A percentile compares a stretch with the other conserved stretches of the same genome.
Evolutionary conservation across 768 basidiomycete genomes (phyloP).

Genomic region (Pleurotus salmoneostramineus): DNA sequence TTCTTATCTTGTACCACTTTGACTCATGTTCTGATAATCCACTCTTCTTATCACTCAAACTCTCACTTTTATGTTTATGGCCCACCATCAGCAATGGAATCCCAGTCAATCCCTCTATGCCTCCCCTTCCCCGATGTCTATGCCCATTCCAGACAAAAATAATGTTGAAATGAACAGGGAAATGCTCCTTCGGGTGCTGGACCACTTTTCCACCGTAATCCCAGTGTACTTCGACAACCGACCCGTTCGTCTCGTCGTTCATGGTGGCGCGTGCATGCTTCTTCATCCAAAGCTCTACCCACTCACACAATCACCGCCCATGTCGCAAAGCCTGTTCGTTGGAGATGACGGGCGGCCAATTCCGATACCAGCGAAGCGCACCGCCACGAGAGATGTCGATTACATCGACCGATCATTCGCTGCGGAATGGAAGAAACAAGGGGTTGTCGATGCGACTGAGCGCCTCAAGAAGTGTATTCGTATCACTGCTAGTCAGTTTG

Average conservation of each 20-base stretch:
- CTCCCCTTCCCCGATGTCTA: neutral
- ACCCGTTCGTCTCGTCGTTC: constrained; percentile 58
- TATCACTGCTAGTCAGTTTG: constrained; percentile 45
- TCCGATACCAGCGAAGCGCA: constrained; percentile 31
- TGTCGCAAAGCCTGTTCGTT: constrained; percentile 12
- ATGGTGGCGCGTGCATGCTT: constrained; percentile 75
- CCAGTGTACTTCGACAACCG: constrained; percentile 37
- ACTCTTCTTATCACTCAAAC: neutral
- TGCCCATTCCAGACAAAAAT: constrained; percentile 23
- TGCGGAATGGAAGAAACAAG: constrained; percentile 43
- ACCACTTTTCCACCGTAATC: constrained; percentile 46
- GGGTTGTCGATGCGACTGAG: constrained; percentile 47
- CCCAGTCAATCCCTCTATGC: neutral
- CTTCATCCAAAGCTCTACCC: constrained; percentile 43
- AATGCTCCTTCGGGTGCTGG: constrained; percentile 42
- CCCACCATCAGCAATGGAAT: neutral
- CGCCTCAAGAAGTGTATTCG: constrained; percentile 55
- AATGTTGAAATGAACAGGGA: constrained; percentile 34
- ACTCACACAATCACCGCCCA: constrained; percentile 22
- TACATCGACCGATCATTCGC: constrained; percentile 61
- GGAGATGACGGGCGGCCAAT: constrained; percentile 17
- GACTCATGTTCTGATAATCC: neutral
- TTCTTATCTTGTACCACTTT: neutral
- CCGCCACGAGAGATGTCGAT: constrained; percentile 64
- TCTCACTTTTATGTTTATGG: neutral